These are phyloP conservation scores for Coniochaeta sp. DNA, from an alignment of 2,329 filamentous ascomycete species.

Conservation along the genomic window DNA sequence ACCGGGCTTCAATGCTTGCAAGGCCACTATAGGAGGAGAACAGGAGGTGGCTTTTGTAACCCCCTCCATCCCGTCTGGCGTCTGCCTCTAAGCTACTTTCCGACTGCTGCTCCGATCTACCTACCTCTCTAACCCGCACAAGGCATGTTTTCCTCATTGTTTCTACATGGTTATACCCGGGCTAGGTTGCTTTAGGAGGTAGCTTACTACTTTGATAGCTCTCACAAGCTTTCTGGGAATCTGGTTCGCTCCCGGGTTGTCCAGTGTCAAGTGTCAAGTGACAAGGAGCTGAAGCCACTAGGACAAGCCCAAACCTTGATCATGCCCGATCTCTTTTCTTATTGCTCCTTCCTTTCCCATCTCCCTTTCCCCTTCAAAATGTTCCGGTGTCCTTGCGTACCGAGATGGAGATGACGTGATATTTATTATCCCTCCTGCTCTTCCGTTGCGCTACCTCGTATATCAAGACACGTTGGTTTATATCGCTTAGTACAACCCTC, in stretches of 20 bases:
- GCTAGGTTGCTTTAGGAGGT: not conserved
- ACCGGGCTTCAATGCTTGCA: not conserved
- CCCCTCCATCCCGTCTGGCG: slow-evolving; percentile 7
- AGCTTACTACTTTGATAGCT: not conserved
- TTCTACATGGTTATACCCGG: slow-evolving; percentile 1
- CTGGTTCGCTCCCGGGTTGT: slow-evolving; percentile 2
- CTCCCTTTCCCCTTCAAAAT: slow-evolving; percentile 3
- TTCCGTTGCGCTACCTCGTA: not conserved
- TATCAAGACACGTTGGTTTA: not conserved
- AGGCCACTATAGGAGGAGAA: slow-evolving; percentile 10
- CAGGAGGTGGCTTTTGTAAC: slow-evolving; percentile 11
- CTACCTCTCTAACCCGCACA: slow-evolving; percentile 7
- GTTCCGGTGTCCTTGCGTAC: not conserved
- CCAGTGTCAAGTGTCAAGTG: not conserved
- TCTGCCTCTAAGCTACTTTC: slow-evolving; percentile 12
- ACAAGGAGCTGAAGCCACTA: slow-evolving; percentile 11
- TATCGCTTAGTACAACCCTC: slow-evolving; percentile 13
- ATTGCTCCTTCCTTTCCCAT: slow-evolving; percentile 6
- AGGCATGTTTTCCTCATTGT: slow-evolving; percentile 8
- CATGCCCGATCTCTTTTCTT: slow-evolving; percentile 7
- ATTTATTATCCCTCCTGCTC: not conserved
- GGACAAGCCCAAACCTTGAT: slow-evolving; percentile 11
- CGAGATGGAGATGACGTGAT: not conserved
- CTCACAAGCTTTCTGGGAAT: not conserved
- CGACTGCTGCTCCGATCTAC: slow-evolving; percentile 13